Evolutionary conservation across 768 basidiomycete genomes (phyloP).

Genomic region (Suillus hirtellus): DNA sequence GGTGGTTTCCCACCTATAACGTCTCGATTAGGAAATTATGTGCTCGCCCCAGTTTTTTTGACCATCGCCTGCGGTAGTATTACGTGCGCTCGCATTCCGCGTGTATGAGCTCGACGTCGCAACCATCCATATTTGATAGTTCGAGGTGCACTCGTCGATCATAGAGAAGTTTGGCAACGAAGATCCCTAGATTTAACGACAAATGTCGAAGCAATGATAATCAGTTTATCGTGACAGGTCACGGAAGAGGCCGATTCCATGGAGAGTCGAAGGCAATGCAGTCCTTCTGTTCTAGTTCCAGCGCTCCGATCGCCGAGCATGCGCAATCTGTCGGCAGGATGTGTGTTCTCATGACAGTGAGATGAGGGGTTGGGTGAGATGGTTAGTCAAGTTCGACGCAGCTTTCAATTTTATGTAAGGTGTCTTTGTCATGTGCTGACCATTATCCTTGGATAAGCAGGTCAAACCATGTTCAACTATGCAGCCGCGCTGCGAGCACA

Average conservation of each 20-base stretch:
- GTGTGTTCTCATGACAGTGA: neutral
- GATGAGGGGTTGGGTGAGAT: neutral
- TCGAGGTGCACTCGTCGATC: neutral
- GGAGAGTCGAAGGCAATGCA: neutral
- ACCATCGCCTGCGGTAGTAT: neutral
- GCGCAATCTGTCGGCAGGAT: conserved; percentile 2
- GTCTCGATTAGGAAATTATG: neutral
- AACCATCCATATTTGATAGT: neutral
- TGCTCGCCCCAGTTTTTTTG: neutral
- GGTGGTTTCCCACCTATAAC: neutral
- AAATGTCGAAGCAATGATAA: neutral
- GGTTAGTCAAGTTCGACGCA: neutral
- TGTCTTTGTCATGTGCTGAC: conserved; percentile 9
- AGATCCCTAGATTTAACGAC: neutral
- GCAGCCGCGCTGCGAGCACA: too few relatives aligned
- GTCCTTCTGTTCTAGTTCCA: neutral
- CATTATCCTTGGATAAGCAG: conserved; percentile 6
- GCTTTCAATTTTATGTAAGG: conserved; percentile 6
- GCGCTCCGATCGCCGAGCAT: neutral
- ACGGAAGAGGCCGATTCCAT: conserved; percentile 5
- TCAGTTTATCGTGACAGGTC: neutral
- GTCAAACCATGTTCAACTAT: neutral
- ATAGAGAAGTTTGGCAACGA: neutral
- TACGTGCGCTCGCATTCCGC: conserved; percentile 7
- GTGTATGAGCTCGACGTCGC: neutral